A percentile compares a stretch with the other conserved stretches of the same genome.
These are phyloP conservation scores for Entophlyctis luteolus DNA, from an alignment of 192 early-diverging fungal species.

Conservation along the genomic window DNA sequence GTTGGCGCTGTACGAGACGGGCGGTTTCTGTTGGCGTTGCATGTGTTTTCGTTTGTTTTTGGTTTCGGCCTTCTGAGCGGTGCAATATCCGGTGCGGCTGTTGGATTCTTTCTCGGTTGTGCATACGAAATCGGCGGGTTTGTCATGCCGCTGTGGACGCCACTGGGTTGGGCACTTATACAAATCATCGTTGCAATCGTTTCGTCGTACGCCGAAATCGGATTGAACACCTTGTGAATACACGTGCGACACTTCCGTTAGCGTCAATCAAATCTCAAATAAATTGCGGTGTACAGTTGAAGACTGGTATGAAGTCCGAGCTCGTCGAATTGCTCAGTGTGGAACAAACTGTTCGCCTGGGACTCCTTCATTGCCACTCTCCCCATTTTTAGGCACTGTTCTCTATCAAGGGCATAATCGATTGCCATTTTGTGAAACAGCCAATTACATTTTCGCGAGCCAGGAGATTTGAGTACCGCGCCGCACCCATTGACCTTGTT, in stretches of 20 bases:
- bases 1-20: not conserved
- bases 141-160: slow-evolving; percentile 25
- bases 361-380: no score
- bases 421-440: not conserved
- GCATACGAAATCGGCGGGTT: slow-evolving; percentile 21
- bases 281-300: no score
- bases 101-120: slow-evolving; percentile 17
- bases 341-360: no score
- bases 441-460: not conserved
- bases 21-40: not conserved
- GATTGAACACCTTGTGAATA: slow-evolving; percentile 21
- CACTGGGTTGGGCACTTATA: slow-evolving; percentile 26
- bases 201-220: slow-evolving; percentile 22
- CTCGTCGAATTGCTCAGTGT: no score
- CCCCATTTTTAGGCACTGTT: not conserved
- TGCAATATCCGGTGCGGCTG: not conserved
- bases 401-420: not conserved
- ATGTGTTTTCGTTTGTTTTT: not conserved
- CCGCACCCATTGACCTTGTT: no score
- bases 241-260: not conserved
- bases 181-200: slow-evolving; percentile 22
- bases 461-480: no score
- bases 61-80: not conserved
- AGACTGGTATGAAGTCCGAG: no score
- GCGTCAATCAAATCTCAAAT: not conserved